phyloP scores from a whole-genome alignment of 1,139 yeast genomes.

The Sugiyamaella pinicola region DNA sequence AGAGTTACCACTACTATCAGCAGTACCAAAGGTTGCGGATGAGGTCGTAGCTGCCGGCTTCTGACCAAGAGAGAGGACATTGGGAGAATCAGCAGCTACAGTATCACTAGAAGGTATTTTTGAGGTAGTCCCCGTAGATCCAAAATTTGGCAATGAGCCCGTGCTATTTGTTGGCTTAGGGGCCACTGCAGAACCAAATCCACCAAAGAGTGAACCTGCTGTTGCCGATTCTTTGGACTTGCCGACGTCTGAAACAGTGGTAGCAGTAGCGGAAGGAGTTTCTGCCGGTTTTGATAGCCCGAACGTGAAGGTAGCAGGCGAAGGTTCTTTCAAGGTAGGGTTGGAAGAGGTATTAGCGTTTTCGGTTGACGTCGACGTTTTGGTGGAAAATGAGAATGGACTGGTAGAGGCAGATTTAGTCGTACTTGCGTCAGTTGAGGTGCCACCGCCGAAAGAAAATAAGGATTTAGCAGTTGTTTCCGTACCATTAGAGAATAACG shows the following conservation, averaged over 20 bases:
- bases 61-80: neutral
- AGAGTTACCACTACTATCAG: neutral
- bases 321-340: slow-evolving; percentile 4
- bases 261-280: neutral
- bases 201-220: slow-evolving; percentile 12
- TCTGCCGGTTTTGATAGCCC: slow-evolving; percentile 18
- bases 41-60: neutral
- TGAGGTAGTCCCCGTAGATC: neutral
- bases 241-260: neutral
- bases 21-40: neutral
- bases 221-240: slow-evolving; percentile 7
- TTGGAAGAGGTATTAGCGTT: neutral
- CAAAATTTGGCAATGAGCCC: neutral
- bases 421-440: neutral
- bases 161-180: neutral
- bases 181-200: neutral
- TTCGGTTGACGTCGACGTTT: slow-evolving; percentile 2
- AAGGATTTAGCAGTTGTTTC: neutral
- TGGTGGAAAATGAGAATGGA: slow-evolving; percentile 8
- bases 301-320: slow-evolving; percentile 12
- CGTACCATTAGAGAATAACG: slow-evolving; percentile 3
- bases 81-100: neutral
- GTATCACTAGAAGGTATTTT: slow-evolving; percentile 1
- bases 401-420: slow-evolving; percentile 8
- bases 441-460: slow-evolving; percentile 11